Evolutionary conservation across 148 eudicot species (phyloP).

Genomic region (Fagopyrum homotropicum): DNA sequence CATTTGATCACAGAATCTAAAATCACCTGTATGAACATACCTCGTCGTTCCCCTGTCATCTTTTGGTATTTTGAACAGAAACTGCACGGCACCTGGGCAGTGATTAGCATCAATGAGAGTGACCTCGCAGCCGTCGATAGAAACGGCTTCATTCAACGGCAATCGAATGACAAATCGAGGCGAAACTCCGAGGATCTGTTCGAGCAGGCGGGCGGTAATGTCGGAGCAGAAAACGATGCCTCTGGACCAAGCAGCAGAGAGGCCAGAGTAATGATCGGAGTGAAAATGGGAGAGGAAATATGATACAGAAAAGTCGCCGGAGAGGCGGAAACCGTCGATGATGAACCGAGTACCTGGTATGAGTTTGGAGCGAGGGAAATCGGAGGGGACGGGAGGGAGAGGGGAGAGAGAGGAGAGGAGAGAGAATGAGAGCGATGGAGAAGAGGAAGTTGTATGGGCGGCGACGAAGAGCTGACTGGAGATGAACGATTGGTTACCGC

Average conservation of each 20-base stretch:
- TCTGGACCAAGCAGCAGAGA: conserved; percentile 50
- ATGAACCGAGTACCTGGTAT: conserved; percentile 82
- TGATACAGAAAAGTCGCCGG: conserved; percentile 62
- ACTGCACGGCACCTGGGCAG: conserved; percentile 95
- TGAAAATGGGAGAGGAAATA: conserved; percentile 96
- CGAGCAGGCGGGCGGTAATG: conserved; percentile 47
- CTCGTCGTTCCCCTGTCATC: conserved; percentile 37
- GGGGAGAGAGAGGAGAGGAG: conserved; percentile 23
- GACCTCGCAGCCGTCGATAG: conserved; percentile 67
- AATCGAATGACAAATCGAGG: conserved; percentile 25
- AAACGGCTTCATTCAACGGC: conserved; percentile 33
- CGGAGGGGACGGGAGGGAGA: conserved; percentile 46
- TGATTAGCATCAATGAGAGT: conserved; percentile 78
- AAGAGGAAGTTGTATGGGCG: conserved; percentile 22
- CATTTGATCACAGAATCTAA: conserved; percentile 61
- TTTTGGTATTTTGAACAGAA: conserved; percentile 53
- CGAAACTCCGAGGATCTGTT: conserved; percentile 40
- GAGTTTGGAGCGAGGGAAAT: conserved; percentile 61
- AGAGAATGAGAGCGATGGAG: conserved; percentile 18
- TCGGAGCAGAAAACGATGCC: conserved; percentile 77
- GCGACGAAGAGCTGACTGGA: conserved; percentile 39
- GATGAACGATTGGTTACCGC: conserved; percentile 52
- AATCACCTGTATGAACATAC: conserved; percentile 98
- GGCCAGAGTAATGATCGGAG: conserved; percentile 91
- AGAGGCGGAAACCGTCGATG: conserved; percentile 63